Percentiles rank a stretch among this genome's conserved stretches.
phyloP scores from a whole-genome alignment of 2,329 filamentous ascomycete genomes.

The Paraphaeosphaeria minitans region DNA sequence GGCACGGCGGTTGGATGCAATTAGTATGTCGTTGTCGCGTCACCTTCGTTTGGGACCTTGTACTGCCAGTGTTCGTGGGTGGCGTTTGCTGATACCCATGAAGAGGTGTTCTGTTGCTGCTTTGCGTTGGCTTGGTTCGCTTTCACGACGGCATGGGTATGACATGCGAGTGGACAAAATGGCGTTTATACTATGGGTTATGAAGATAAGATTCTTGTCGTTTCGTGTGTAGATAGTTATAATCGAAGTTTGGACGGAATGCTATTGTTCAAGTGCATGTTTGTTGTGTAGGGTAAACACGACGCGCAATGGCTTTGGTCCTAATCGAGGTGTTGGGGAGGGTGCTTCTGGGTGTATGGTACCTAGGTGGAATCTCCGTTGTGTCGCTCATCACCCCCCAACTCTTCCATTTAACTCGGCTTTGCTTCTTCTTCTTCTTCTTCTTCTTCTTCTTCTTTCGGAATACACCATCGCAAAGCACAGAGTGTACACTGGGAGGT shows the following conservation, averaged over 20 bases:
- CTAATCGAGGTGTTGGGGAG: too few species aligned
- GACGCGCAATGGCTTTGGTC: too few species aligned
- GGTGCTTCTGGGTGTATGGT: too few species aligned
- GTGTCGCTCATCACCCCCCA: too few species aligned
- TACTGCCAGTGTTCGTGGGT: background rate
- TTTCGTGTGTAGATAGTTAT: conserved; percentile 19
- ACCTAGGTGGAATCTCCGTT: too few species aligned
- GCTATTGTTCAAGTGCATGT: background rate
- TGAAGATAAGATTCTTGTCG: conserved; percentile 8
- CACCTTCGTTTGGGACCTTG: conserved; percentile 9
- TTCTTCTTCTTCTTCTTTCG: too few species aligned
- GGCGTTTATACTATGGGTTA: conserved; percentile 5
- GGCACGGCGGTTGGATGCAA: conserved; percentile 5
- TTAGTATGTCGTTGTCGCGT: background rate
- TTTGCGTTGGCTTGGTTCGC: conserved; percentile 6
- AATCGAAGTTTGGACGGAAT: conserved; percentile 5
- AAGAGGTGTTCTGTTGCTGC: conserved; percentile 7
- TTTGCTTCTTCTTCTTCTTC: too few species aligned
- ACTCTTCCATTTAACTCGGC: too few species aligned
- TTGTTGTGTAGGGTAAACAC: background rate
- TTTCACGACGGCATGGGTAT: conserved; percentile 6
- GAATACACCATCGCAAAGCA: too few species aligned
- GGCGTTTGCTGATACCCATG: conserved; percentile 20
- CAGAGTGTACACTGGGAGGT: background rate
- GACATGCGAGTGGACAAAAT: conserved; percentile 1